Percentiles rank a stretch among this genome's conserved stretches.
phyloP scores from a whole-genome alignment of 106 monocot genomes.

The Agapanthus africanus region DNA sequence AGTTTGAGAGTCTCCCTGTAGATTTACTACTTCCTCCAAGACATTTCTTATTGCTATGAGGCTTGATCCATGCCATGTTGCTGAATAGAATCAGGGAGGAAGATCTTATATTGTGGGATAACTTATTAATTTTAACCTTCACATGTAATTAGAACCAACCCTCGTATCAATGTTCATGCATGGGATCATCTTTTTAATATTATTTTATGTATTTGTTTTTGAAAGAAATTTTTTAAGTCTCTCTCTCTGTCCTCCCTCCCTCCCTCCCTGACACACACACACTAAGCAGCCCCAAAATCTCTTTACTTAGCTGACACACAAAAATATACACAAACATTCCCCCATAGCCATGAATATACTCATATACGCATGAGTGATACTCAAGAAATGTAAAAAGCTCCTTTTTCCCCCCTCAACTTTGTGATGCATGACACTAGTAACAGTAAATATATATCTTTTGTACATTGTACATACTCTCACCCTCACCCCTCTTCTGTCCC shows the following conservation, averaged over 20 bases:
- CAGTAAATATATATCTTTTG: background rate
- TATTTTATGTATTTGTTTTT: background rate
- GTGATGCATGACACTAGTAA: background rate
- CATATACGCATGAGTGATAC: background rate
- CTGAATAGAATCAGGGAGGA: background rate
- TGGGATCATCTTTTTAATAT: background rate
- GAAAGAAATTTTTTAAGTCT: background rate
- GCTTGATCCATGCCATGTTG: background rate
- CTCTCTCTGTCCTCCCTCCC: background rate
- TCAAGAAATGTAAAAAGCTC: background rate
- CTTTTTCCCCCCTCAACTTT: background rate
- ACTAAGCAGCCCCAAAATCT: background rate
- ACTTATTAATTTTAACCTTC: background rate
- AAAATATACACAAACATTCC: slow-evolving; percentile 7
- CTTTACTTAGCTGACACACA: background rate
- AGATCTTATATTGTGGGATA: slow-evolving; percentile 1
- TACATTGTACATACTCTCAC: slow-evolving; percentile 1
- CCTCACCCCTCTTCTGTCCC: too few relatives aligned
- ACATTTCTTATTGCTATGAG: too few relatives aligned
- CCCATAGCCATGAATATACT: background rate
- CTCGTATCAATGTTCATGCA: slow-evolving; percentile 8
- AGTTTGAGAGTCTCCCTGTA: too few relatives aligned
- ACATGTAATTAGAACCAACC: background rate
- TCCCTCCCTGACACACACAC: background rate
- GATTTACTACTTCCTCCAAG: too few relatives aligned